phyloP scores from a whole-genome alignment of 768 basidiomycete genomes.

The Russula abietina region DNA sequence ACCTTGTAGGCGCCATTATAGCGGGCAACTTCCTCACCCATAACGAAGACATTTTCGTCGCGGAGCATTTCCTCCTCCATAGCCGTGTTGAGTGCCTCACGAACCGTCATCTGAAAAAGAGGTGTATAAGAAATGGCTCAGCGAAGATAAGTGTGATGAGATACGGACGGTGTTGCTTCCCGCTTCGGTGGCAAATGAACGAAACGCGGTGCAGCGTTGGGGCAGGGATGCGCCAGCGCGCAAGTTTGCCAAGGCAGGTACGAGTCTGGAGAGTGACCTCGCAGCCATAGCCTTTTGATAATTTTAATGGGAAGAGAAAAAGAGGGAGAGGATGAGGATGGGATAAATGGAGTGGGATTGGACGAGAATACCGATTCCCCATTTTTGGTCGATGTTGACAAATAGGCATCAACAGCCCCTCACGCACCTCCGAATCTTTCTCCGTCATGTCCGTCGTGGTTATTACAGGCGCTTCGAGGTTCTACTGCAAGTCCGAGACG shows the following conservation, averaged over 20 bases:
- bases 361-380: background rate
- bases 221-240: constrained; percentile 40
- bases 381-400: constrained; percentile 7
- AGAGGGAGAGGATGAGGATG: constrained; percentile 29
- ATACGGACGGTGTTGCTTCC: constrained; percentile 43
- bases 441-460: constrained; percentile 46
- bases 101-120: constrained; percentile 80
- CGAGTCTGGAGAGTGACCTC: constrained; percentile 58
- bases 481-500: constrained; percentile 4
- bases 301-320: constrained; percentile 27
- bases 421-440: background rate
- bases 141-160: constrained; percentile 32
- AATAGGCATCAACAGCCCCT: constrained; percentile 16
- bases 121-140: constrained; percentile 26
- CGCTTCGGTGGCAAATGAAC: constrained; percentile 60
- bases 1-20: constrained; percentile 99
- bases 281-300: constrained; percentile 46
- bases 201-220: constrained; percentile 41
- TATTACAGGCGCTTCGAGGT: constrained; percentile 86
- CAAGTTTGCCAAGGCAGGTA: constrained; percentile 41
- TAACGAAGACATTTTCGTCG: constrained; percentile 89
- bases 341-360: background rate
- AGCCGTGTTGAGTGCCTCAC: constrained; percentile 93
- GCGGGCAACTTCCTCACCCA: constrained; percentile 97
- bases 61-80: constrained; percentile 99